These are phyloP conservation scores for Radiomyces spectabilis DNA, from an alignment of 192 early-diverging fungal species.

Conservation along the genomic window DNA sequence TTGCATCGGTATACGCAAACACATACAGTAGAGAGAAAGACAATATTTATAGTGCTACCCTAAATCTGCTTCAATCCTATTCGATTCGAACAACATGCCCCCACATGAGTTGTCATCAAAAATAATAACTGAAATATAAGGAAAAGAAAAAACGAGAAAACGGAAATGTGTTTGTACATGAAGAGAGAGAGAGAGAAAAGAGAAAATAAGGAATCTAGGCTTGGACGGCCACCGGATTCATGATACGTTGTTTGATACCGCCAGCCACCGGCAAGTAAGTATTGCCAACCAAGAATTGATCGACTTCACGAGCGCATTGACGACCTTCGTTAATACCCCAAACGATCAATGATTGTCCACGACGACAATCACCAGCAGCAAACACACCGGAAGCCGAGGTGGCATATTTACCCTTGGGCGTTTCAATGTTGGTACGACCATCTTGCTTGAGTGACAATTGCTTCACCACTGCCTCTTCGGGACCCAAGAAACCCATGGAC, in stretches of 20 bases:
- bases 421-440: slow-evolving; percentile 73
- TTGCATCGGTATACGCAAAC: too few relatives aligned
- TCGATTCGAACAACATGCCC: too few relatives aligned
- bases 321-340: slow-evolving; percentile 99
- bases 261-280: slow-evolving; percentile 84
- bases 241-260: slow-evolving; percentile 65
- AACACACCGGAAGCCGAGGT: slow-evolving; percentile 79
- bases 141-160: too few relatives aligned
- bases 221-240: too few relatives aligned
- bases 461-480: slow-evolving; percentile 79
- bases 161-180: too few relatives aligned
- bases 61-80: too few relatives aligned
- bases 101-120: too few relatives aligned
- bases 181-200: too few relatives aligned
- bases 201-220: too few relatives aligned
- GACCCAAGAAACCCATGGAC: slow-evolving; percentile 96
- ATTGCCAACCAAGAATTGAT: slow-evolving; percentile 71
- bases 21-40: too few relatives aligned
- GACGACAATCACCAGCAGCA: slow-evolving; percentile 96
- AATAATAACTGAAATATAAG: too few relatives aligned
- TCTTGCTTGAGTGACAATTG: slow-evolving; percentile 72
- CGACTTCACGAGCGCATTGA: slow-evolving; percentile 88
- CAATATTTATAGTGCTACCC: too few relatives aligned
- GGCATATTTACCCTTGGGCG: slow-evolving; percentile 65
- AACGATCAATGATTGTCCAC: slow-evolving; percentile 93